Evolutionary conservation across 2,329 filamentous ascomycete genomes (phyloP), one percentile per base, ranked within the genome.

Genomic region (Epichloe gansuensis): DNA sequence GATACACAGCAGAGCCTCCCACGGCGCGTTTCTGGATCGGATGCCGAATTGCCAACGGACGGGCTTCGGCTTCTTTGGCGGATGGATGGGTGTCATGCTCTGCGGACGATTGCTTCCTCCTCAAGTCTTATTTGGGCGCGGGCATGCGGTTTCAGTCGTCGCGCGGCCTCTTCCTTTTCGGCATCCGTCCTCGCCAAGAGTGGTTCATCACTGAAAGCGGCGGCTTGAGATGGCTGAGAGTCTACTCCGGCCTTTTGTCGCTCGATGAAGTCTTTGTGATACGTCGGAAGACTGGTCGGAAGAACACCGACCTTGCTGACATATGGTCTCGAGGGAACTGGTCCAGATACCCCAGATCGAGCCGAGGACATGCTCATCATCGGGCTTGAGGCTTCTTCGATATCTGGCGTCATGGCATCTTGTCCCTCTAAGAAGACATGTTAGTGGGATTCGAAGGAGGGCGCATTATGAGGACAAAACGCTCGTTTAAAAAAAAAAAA

Each of bases 1-100:
- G 52, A 98, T 93, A 62, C 91, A 96, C 28, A 95, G 74, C 68
- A 98, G 86, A 0, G 93, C 93, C 67, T 98, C 93, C 62, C 91
- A 89, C 0, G 93, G 93, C 52, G 89, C 86, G 63, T 97, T 98
- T 48, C 93, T 83, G 46, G 89, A 95, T 39, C 93, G 82, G 56
- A 98, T 98, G 53, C 93, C 93, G 65, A 98, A 98, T 66, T 98
- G 93, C 93, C 93, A 98, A 59, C 91, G 88, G 15, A 91, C 88
- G 1, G 86, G 86, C 63, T 88, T 90, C 5, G 76, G 71, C 67
- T 88, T 90, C 72, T 87, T 89, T 3, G 74, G 67, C 2, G 82
- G 80, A 50, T 75, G 70, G 47, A 83, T 77, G 0, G 80, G 81
- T 2, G 81, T 85, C 72, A 85, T 76, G 21, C 76, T 75, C 53